Conservation (phyloP, 306 rosid genomes). For the Ammopiptanthus mongolicus region DNA sequence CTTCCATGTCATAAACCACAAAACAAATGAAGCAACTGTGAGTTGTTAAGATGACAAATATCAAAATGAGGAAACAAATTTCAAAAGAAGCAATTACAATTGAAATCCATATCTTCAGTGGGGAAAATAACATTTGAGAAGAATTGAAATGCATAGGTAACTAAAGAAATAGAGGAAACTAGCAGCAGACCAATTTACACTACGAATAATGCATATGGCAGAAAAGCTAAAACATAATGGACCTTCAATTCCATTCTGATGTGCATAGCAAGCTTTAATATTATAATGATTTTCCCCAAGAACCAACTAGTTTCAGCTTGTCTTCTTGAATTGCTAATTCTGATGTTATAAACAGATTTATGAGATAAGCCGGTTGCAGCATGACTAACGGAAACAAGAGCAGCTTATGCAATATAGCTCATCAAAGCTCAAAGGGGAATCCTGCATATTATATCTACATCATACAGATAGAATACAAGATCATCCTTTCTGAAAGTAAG, state of each 20-base stretch:
- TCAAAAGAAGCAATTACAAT: neutral
- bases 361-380: neutral
- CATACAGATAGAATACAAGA: neutral
- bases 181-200: neutral
- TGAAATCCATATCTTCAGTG: neutral
- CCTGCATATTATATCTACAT: neutral
- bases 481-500: neutral
- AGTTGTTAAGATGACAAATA: conserved; percentile 5
- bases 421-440: neutral
- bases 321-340: neutral
- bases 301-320: neutral
- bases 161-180: neutral
- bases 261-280: neutral
- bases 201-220: neutral
- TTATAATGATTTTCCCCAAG: neutral
- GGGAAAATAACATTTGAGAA: neutral
- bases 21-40: conserved; percentile 17
- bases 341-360: neutral
- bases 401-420: neutral
- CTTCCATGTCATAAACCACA: conserved; percentile 40
- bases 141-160: neutral
- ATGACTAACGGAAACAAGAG: neutral
- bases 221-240: neutral
- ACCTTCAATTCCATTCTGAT: neutral
- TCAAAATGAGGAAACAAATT: neutral